Percentiles rank a stretch among this genome's conserved stretches.
These are phyloP conservation scores for Typha latifolia DNA, from an alignment of 176 grass and related monocot genomes.

Conservation along the genomic window DNA sequence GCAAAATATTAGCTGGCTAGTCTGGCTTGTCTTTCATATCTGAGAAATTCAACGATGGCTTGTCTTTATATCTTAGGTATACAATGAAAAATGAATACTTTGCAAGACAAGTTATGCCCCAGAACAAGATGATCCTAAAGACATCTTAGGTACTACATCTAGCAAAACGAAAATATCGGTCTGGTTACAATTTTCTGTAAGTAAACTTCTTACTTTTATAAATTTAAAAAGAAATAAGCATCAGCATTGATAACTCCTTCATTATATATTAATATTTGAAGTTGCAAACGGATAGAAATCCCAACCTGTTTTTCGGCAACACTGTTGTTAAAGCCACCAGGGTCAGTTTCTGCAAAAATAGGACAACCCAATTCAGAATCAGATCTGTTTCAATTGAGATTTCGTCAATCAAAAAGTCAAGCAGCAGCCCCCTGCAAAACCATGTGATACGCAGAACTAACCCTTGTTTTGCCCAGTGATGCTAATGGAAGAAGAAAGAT, in stretches of 20 bases:
- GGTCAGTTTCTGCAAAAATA: conserved; percentile 56
- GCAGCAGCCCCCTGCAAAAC: background rate
- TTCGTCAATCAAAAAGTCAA: conserved; percentile 9
- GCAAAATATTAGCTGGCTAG: no score
- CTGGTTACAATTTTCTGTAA: background rate
- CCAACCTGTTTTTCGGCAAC: conserved; percentile 77
- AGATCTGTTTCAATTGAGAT: conserved; percentile 7
- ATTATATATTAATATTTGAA: conserved; percentile 7
- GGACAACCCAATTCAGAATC: conserved; percentile 19
- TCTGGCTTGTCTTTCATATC: no score
- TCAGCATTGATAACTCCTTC: background rate
- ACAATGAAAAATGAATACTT: no score
- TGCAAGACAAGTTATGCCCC: no score
- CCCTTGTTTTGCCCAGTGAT: background rate
- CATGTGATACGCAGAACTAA: background rate
- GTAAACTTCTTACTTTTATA: background rate
- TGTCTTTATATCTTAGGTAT: no score
- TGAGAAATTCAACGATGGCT: no score
- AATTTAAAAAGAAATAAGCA: conserved; percentile 11
- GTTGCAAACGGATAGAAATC: conserved; percentile 6
- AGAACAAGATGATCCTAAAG: background rate
- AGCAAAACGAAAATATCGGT: no score
- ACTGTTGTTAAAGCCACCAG: conserved; percentile 92
- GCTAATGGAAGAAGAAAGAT: background rate
- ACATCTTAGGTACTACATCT: background rate